phyloP scores from a whole-genome alignment of 2,329 filamentous ascomycete species.

The Fusarium pseudograminearum region DNA sequence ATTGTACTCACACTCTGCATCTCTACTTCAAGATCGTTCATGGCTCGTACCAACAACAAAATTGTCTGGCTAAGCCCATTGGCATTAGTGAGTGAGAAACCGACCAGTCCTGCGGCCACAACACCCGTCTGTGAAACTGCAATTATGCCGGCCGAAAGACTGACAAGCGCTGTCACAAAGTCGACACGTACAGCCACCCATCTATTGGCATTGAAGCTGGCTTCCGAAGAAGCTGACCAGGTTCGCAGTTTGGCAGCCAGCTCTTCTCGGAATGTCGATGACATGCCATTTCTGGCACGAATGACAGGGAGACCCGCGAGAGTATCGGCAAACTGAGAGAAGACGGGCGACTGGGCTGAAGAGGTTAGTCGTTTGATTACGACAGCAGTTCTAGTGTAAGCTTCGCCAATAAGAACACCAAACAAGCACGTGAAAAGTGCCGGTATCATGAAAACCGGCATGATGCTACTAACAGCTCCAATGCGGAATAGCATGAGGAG shows the following conservation, averaged over 20 bases:
- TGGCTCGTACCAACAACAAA: slow-evolving; percentile 62
- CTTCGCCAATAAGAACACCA: slow-evolving; percentile 61
- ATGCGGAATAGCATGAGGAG: slow-evolving; percentile 61
- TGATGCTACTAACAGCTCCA: slow-evolving; percentile 62
- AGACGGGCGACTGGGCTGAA: slow-evolving; percentile 65
- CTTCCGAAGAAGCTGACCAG: slow-evolving; percentile 61
- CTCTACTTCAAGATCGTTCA: slow-evolving; percentile 69
- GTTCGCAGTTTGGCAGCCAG: slow-evolving; percentile 63
- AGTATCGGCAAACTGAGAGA: slow-evolving; percentile 67
- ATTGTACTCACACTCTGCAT: slow-evolving; percentile 63
- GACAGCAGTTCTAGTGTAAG: slow-evolving; percentile 64
- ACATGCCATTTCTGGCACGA: slow-evolving; percentile 63
- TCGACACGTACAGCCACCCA: slow-evolving; percentile 69
- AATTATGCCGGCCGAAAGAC: slow-evolving; percentile 64
- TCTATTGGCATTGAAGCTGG: slow-evolving; percentile 67
- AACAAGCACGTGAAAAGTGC: slow-evolving; percentile 59
- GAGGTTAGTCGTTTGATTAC: slow-evolving; percentile 61
- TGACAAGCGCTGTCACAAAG: slow-evolving; percentile 65
- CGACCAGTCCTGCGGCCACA: slow-evolving; percentile 65
- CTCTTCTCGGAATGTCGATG: slow-evolving; percentile 60
- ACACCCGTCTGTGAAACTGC: slow-evolving; percentile 61
- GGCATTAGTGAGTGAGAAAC: slow-evolving; percentile 68
- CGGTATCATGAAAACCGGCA: slow-evolving; percentile 64
- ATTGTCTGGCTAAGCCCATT: slow-evolving; percentile 66
- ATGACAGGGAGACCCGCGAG: slow-evolving; percentile 64